Percentiles rank a stretch among this genome's conserved stretches.
Conservation (phyloP, 495 filamentous ascomycete species). For the Neurospora sublineolata region DNA sequence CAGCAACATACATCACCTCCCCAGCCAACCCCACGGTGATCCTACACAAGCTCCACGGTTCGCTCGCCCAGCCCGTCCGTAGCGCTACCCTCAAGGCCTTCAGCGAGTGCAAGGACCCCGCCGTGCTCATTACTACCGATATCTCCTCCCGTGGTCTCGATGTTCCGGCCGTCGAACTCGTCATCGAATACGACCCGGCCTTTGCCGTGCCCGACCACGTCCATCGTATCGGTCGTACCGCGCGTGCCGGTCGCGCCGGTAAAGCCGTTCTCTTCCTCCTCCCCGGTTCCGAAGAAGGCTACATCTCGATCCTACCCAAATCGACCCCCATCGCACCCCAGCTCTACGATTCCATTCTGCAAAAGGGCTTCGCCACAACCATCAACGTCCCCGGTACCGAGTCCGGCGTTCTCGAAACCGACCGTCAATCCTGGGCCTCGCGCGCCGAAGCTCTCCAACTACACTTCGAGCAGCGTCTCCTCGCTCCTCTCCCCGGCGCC, state of each 20-base stretch:
- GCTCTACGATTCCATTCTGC: constrained; percentile 38
- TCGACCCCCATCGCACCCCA: constrained; percentile 24
- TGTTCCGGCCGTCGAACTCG: constrained; percentile 83
- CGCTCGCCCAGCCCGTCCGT: constrained; percentile 76
- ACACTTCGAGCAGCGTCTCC: constrained; percentile 37
- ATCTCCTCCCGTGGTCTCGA: constrained; percentile 91
- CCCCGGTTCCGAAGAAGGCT: constrained; percentile 83
- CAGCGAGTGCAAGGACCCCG: constrained; percentile 49
- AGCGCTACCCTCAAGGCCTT: constrained; percentile 76
- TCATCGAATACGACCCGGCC: constrained; percentile 89
- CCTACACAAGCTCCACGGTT: constrained; percentile 84
- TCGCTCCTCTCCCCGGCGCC: constrained; percentile 12
- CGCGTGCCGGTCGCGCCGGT: constrained; percentile 81
- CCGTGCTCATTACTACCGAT: constrained; percentile 83
- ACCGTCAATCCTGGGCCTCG: constrained; percentile 29
- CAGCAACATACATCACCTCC: constrained; percentile 38
- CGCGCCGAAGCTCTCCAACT: constrained; percentile 38
- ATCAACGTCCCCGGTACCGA: constrained; percentile 24
- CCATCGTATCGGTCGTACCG: constrained; percentile 89
- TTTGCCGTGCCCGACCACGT: constrained; percentile 86
- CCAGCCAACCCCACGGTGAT: constrained; percentile 44
- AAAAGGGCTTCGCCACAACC: constrained; percentile 40
- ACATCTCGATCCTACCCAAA: constrained; percentile 58
- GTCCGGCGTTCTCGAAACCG: constrained; percentile 5
- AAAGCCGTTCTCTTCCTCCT: constrained; percentile 79